Conservation (phyloP, 306 rosid genomes). For the Senna tora region DNA sequence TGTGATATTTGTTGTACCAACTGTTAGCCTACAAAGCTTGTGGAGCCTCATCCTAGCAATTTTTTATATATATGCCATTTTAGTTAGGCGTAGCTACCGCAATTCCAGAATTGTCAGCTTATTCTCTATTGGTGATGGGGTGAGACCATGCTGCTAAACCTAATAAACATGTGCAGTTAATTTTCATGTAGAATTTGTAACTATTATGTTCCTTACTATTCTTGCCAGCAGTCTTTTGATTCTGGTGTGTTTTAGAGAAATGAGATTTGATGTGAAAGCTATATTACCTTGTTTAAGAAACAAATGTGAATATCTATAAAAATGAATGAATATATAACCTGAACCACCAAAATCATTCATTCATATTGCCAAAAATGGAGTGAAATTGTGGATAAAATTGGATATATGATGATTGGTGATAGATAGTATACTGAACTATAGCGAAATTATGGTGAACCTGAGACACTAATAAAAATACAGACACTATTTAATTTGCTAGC, state of each 20-base stretch:
- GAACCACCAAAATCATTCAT: neutral
- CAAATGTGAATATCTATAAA: neutral
- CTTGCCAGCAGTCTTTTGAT: neutral
- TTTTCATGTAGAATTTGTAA: neutral
- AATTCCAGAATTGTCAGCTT: constrained; percentile 48
- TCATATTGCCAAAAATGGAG: neutral
- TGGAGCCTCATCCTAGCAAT: constrained; percentile 64
- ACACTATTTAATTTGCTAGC: constrained; percentile 9
- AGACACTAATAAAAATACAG: no score
- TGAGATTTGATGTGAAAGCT: no score
- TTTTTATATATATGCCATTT: constrained; percentile 60
- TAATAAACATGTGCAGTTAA: constrained; percentile 15
- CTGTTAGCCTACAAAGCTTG: constrained; percentile 58
- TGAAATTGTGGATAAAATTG: neutral
- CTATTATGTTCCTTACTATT: neutral
- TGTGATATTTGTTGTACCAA: constrained; percentile 45
- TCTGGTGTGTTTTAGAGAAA: no score
- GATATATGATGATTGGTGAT: neutral
- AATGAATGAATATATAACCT: neutral
- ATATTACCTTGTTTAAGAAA: neutral
- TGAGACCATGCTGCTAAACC: constrained; percentile 39
- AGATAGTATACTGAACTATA: neutral
- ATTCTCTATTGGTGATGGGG: constrained; percentile 70
- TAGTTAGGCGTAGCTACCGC: constrained; percentile 58
- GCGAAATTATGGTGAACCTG: constrained; percentile 13